Percentiles rank a stretch among this genome's conserved stretches.
Conservation (phyloP, 768 basidiomycete species). For the Kwoniella europaea region DNA sequence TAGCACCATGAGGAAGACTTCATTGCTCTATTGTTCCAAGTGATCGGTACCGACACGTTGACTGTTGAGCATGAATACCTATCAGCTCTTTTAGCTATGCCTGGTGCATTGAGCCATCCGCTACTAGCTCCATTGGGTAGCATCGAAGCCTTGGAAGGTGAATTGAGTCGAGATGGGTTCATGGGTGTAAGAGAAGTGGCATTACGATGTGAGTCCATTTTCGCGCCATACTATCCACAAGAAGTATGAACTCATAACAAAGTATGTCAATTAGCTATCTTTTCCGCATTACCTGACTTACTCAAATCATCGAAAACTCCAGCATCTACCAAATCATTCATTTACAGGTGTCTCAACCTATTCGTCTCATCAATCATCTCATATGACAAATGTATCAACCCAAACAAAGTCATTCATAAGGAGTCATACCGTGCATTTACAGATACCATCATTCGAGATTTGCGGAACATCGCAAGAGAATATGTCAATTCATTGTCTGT, state of each 20-base stretch:
- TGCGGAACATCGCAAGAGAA: slow-evolving; percentile 23
- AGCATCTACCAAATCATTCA: slow-evolving; percentile 45
- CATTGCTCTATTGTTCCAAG: slow-evolving; percentile 65
- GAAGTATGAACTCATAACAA: slow-evolving; percentile 12
- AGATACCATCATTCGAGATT: slow-evolving; percentile 25
- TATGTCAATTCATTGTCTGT: slow-evolving; percentile 27
- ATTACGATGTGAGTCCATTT: slow-evolving; percentile 58
- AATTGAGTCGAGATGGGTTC: slow-evolving; percentile 49
- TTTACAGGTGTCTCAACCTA: slow-evolving; percentile 58
- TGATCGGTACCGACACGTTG: slow-evolving; percentile 62
- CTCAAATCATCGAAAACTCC: slow-evolving; percentile 46
- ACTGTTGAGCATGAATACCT: slow-evolving; percentile 69
- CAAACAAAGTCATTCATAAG: slow-evolving; percentile 31
- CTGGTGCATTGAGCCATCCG: slow-evolving; percentile 64
- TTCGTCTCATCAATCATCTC: slow-evolving; percentile 66
- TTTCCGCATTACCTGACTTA: slow-evolving; percentile 61
- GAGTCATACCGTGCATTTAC: slow-evolving; percentile 46
- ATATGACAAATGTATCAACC: slow-evolving; percentile 54
- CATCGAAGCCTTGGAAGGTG: slow-evolving; percentile 21
- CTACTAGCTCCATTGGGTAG: slow-evolving; percentile 47
- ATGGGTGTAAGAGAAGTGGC: slow-evolving; percentile 59
- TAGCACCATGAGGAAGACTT: slow-evolving; percentile 65
- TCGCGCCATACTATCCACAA: background rate
- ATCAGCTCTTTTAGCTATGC: slow-evolving; percentile 65
- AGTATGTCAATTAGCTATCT: slow-evolving; percentile 59